A percentile compares a stretch with the other conserved stretches of the same genome.
Conservation (phyloP, 768 basidiomycete genomes). For the Amanita fuliginea region DNA sequence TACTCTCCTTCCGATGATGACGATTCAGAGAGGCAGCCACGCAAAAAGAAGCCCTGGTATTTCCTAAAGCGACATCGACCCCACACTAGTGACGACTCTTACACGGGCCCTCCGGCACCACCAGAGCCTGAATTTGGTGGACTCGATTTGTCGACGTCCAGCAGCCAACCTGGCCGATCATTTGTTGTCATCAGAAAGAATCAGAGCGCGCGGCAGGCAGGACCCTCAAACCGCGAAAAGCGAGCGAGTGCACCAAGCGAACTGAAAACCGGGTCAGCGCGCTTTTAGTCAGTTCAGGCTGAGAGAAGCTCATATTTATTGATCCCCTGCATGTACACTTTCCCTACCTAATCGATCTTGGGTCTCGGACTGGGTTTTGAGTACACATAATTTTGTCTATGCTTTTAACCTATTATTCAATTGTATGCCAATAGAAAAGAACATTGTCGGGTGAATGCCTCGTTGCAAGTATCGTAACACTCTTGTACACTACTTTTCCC, state of each 20-base stretch:
- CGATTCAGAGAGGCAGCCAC: conserved; percentile 28
- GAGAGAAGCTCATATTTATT: not conserved
- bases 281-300: not conserved
- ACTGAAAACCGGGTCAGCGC: not conserved
- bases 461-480: not conserved
- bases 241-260: conserved; percentile 1
- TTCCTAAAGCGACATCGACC: conserved; percentile 47
- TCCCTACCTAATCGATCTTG: not conserved
- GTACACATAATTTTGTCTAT: conserved; percentile 1
- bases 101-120: conserved; percentile 14
- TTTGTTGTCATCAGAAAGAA: conserved; percentile 66
- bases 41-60: conserved; percentile 65
- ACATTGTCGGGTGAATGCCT: not conserved
- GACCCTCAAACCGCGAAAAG: conserved; percentile 16
- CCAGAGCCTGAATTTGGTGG: conserved; percentile 26
- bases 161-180: conserved; percentile 34
- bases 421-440: not conserved
- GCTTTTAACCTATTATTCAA: not conserved
- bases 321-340: not conserved
- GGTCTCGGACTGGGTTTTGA: not conserved
- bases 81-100: conserved; percentile 43
- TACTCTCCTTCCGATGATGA: conserved; percentile 25
- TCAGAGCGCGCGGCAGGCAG: conserved; percentile 24
- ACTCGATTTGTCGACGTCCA: conserved; percentile 15
- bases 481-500: conserved; percentile 7